Base-by-base conservation (phyloP, 140 eudicot species). In the Stevia rebaudiana region DNA sequence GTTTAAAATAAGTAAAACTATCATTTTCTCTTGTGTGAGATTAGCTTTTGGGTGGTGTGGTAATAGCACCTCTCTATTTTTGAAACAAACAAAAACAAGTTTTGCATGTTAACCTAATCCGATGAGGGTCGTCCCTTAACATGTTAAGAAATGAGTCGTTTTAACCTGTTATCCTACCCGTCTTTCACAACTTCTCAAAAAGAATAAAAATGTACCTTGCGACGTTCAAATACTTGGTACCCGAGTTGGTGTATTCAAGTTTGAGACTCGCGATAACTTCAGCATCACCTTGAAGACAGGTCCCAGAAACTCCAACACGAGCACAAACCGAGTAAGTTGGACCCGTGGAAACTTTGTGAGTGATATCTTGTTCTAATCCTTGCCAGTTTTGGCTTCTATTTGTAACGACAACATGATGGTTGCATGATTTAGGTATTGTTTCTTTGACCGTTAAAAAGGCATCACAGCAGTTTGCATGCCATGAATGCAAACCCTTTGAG, bases 321-420 rank as follows among this genome's bases (percentile, higher is more conserved):
- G 98, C 95, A 67, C 74, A 63, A 58, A 91, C 85, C 0, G 43
- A 74, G 69, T 84, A 87, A 19, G 80, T 73, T 17, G 69, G 41
- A 54, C 96, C 96, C 1, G 74, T 30, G 12, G 72, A 78, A 58
- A 87, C 74, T 65, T 76, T 69, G 68, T 66, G 53, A 2, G 95
- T 82, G 57, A 91, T 81, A 52, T 91, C 98, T 70, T 91, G 98
- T 72, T 87, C 96, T 66, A 91, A 79, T 40, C 96, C 95, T 70
- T 87, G 95, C 98, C 98, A 91, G 35, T 61, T 30, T 69, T 87
- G 79, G 42, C 61, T 91, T 68, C 98, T 84, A 57, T 84, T 81
- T 59, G 92, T 84, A 40, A 91, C 66, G 4, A 78, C 81, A 28
- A 71, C 98, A 75, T 79, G 85, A 6, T 11, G 63, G 6, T 67